These are phyloP conservation scores for Fragilariopsis cylindrus DNA, from an alignment of 108 stramenopile species.

Conservation along the genomic window DNA sequence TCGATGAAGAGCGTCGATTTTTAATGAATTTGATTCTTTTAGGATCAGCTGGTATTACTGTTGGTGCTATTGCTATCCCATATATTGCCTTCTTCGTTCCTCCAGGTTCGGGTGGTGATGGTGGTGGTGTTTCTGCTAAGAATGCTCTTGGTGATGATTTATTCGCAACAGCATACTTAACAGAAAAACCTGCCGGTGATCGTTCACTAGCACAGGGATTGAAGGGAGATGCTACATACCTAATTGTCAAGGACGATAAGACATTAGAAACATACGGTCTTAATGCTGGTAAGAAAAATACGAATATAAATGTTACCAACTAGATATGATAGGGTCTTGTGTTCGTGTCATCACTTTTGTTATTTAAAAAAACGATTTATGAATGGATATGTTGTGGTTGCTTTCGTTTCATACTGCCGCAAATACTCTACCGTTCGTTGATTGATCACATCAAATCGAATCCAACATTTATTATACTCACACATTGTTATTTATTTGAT, in stretches of 20 bases:
- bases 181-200: conserved; percentile 80
- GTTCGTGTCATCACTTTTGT: neutral
- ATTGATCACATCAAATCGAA: neutral
- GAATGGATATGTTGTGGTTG: no score
- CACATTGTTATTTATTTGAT: no score
- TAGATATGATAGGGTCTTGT: neutral
- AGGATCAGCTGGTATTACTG: conserved; percentile 88
- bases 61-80: conserved; percentile 91
- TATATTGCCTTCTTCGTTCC: conserved; percentile 97
- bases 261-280: conserved; percentile 81
- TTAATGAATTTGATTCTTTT: conserved; percentile 96
- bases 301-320: no score
- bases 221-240: conserved; percentile 99
- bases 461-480: neutral
- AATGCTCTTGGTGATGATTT: conserved; percentile 94
- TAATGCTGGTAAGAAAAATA: conserved; percentile 52
- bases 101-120: conserved; percentile 82
- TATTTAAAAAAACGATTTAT: no score
- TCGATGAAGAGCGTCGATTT: conserved; percentile 95
- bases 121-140: conserved; percentile 85
- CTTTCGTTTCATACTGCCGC: no score
- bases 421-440: no score
- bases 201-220: conserved; percentile 94
- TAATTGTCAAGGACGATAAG: conserved; percentile 96
- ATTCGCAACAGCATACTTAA: conserved; percentile 86